Conservation (phyloP, 2,329 filamentous ascomycete species). For the Pestalotiopsis fici region DNA sequence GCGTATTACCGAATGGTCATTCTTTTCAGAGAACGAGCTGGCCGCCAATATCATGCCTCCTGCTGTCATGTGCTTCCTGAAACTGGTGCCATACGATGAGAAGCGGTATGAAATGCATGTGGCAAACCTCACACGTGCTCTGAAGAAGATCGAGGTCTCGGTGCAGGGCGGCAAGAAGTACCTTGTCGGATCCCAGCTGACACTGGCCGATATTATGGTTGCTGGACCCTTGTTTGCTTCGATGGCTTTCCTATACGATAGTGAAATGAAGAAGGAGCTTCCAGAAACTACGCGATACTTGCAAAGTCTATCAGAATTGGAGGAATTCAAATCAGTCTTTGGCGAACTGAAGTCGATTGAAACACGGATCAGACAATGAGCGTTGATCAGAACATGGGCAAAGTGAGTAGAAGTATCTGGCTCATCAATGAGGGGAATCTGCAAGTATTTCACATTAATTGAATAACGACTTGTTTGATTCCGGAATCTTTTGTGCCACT, state of each 20-base stretch:
- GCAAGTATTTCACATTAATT: too few relatives aligned
- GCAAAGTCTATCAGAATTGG: constrained; percentile 26
- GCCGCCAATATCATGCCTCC: constrained; percentile 18
- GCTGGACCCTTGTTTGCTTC: constrained; percentile 23
- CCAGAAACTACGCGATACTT: constrained; percentile 33
- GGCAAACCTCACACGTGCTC: constrained; percentile 24
- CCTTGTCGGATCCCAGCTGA: constrained; percentile 37
- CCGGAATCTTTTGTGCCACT: too few relatives aligned
- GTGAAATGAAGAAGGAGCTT: constrained; percentile 33
- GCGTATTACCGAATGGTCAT: constrained; percentile 46
- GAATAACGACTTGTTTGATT: too few relatives aligned
- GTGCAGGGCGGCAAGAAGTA: constrained; percentile 34
- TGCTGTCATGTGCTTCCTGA: constrained; percentile 27
- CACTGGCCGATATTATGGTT: constrained; percentile 38
- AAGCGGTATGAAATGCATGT: constrained; percentile 19
- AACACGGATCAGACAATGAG: constrained; percentile 18
- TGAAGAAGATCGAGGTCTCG: constrained; percentile 29
- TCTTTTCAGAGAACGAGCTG: constrained; percentile 39
- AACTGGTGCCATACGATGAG: constrained; percentile 28
- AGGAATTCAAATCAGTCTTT: constrained; percentile 33
- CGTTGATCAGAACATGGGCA: background rate
- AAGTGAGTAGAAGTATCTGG: background rate
- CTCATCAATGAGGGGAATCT: too few relatives aligned
- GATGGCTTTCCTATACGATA: constrained; percentile 29
- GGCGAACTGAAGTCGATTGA: constrained; percentile 32